Evolutionary conservation across 108 stramenopile genomes (phyloP), one percentile per base, ranked within the genome.

Genomic region (Cyclotella kingstonii): DNA sequence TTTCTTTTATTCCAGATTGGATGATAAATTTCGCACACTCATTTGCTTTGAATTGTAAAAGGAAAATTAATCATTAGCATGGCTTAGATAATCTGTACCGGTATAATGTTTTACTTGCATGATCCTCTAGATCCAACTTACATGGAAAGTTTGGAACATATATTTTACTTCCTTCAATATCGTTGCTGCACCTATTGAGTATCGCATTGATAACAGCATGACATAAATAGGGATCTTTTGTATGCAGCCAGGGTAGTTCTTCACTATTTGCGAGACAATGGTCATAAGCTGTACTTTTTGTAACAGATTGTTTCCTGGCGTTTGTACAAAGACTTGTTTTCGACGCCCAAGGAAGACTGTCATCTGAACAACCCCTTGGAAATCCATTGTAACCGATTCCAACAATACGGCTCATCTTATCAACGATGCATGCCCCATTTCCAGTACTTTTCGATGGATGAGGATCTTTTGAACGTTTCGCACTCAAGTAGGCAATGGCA

Each of bases 321-420:
- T 5, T 14, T 18, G 5, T 14, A 14, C 4, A 6, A 6, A 18
- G 5, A 18, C 5, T 4, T 18, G 25, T 27, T 5, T 12, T 59
- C 39, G 45, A 53, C 7, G 85, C 72, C 95, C 97, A 98, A 9
- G 95, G 95, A 44, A 98, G 68, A 6, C 75, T 60, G 52, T 89
- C 90, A 70, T 98, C 95, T 25, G 78, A 68, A 72, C 96, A 97
- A 18, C 93, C 93, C 21, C 79, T 53, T 5, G 98, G 98, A 66
- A 99, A 97, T 9, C 98, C 98, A 72, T 94, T 96, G 78, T 99
- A 99, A 4, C 98, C 98, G 42, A 97, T 93, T 10, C 91, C 97
- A 28, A 97, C 89, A 59, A 99, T 94, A 9, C 95, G 82, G 43
- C 94, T 94, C 46, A 80, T 50, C 2, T 57, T 46, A 64, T 91